Evolutionary conservation across 768 basidiomycete genomes (phyloP).

Genomic region (Mycena haematopus): DNA sequence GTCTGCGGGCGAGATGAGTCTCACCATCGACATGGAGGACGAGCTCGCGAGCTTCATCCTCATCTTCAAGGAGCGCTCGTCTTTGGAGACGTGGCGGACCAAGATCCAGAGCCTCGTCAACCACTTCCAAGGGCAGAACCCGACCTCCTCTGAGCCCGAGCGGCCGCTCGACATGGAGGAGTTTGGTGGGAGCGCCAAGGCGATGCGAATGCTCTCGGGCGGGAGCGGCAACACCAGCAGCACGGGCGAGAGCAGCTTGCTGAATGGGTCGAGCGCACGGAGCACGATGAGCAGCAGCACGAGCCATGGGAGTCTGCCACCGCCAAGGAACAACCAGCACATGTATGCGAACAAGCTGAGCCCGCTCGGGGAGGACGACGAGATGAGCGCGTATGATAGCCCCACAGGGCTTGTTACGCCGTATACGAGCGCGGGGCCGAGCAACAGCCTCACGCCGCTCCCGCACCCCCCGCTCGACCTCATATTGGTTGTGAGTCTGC

Average conservation of each 20-base stretch:
- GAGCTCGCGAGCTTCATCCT: constrained; percentile 96
- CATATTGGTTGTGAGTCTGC: constrained; percentile 89
- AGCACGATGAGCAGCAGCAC: constrained; percentile 80
- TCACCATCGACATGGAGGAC: constrained; percentile 98
- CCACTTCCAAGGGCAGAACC: constrained; percentile 66
- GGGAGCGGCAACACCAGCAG: constrained; percentile 71
- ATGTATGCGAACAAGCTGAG: constrained; percentile 56
- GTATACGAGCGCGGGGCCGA: constrained; percentile 74
- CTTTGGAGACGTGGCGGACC: constrained; percentile 87
- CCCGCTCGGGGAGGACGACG: constrained; percentile 76
- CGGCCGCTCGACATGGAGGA: constrained; percentile 69
- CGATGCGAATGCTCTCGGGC: constrained; percentile 81
- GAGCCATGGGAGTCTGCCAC: constrained; percentile 63
- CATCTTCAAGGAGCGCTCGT: constrained; percentile 90
- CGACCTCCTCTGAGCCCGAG: constrained; percentile 44
- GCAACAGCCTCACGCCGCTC: constrained; percentile 81
- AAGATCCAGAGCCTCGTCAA: constrained; percentile 83
- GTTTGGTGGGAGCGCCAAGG: constrained; percentile 79
- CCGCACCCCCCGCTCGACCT: constrained; percentile 91
- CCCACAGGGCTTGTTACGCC: constrained; percentile 70
- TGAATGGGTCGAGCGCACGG: constrained; percentile 63
- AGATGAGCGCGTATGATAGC: constrained; percentile 62
- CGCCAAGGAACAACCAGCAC: constrained; percentile 40
- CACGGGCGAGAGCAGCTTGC: constrained; percentile 67
- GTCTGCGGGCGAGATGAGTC: constrained; percentile 81